A percentile compares a stretch with the other conserved stretches of the same genome.
Evolutionary conservation across 1,139 yeast genomes (phyloP).

Genomic region (Candida sanyaensis): DNA sequence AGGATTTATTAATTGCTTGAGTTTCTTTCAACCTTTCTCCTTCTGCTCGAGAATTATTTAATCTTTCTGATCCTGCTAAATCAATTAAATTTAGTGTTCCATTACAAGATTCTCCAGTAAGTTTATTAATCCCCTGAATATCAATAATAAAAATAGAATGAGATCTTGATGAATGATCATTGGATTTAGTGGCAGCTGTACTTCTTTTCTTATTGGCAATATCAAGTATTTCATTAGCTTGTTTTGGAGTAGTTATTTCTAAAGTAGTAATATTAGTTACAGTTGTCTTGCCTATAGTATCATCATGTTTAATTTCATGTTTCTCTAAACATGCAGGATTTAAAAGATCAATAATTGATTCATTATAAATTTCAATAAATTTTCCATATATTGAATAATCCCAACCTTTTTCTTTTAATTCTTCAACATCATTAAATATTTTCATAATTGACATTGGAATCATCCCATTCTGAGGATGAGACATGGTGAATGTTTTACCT

Average conservation of each 20-base stretch:
- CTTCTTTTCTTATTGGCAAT: constrained; percentile 65
- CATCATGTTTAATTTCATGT: constrained; percentile 78
- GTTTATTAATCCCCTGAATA: constrained; percentile 54
- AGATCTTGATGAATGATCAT: constrained; percentile 73
- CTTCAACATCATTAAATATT: constrained; percentile 62
- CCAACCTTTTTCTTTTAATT: constrained; percentile 64
- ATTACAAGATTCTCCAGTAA: constrained; percentile 43
- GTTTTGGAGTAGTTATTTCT: constrained; percentile 45
- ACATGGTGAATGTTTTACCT: constrained; percentile 94
- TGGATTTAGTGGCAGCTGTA: constrained; percentile 81
- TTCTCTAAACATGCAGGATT: constrained; percentile 31
- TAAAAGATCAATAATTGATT: constrained; percentile 70
- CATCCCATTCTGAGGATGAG: constrained; percentile 71
- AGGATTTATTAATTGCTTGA: constrained; percentile 83
- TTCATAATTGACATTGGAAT: constrained; percentile 76
- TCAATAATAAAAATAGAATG: constrained; percentile 73
- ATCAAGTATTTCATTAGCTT: constrained; percentile 52
- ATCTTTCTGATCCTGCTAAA: constrained; percentile 87
- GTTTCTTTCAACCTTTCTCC: constrained; percentile 88
- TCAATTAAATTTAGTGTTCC: constrained; percentile 80
- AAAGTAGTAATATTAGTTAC: constrained; percentile 62
- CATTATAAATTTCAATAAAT: constrained; percentile 89
- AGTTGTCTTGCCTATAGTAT: constrained; percentile 48
- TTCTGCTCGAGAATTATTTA: constrained; percentile 70
- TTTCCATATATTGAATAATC: constrained; percentile 66